Conservation (phyloP, 202 grass and related monocot species). For the Brachypodium distachyon region DNA sequence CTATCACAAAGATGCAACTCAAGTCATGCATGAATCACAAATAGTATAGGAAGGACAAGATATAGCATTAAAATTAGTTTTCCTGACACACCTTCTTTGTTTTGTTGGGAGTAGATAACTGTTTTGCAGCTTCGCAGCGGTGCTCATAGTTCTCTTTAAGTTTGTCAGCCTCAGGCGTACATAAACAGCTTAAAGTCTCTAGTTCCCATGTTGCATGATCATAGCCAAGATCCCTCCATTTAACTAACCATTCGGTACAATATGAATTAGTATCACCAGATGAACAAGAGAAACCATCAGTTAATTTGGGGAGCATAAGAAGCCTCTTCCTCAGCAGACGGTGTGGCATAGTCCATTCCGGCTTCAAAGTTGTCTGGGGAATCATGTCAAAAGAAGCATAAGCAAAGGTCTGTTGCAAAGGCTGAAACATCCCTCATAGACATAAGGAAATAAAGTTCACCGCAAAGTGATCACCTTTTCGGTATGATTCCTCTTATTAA, state of each 20-base stretch:
- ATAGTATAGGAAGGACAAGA: not conserved
- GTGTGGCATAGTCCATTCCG: constrained; percentile 50
- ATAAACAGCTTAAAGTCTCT: constrained; percentile 37
- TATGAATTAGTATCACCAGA: not conserved
- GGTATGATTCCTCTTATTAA: constrained; percentile 26
- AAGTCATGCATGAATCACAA: not conserved
- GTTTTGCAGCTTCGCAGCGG: constrained; percentile 15
- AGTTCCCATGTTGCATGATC: constrained; percentile 59
- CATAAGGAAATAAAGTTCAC: constrained; percentile 14
- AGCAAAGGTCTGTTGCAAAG: constrained; percentile 9
- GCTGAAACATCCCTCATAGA: not conserved
- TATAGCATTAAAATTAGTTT: not conserved
- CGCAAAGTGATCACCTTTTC: constrained; percentile 18
- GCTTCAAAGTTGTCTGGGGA: constrained; percentile 43
- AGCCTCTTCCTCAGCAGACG: constrained; percentile 39
- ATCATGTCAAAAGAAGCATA: constrained; percentile 2
- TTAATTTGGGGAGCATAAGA: constrained; percentile 22
- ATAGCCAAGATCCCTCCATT: constrained; percentile 66
- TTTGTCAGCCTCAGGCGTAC: constrained; percentile 16
- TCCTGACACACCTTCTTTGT: constrained; percentile 37
- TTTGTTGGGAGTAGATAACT: constrained; percentile 22
- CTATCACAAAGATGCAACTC: not conserved
- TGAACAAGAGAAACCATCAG: constrained; percentile 33
- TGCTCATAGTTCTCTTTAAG: constrained; percentile 44
- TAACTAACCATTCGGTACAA: constrained; percentile 63